Percentiles rank a stretch among this genome's conserved stretches.
These are phyloP conservation scores for Apophysomyces trapeziformis DNA, from an alignment of 371 early-diverging fungal genomes.

Conservation along the genomic window DNA sequence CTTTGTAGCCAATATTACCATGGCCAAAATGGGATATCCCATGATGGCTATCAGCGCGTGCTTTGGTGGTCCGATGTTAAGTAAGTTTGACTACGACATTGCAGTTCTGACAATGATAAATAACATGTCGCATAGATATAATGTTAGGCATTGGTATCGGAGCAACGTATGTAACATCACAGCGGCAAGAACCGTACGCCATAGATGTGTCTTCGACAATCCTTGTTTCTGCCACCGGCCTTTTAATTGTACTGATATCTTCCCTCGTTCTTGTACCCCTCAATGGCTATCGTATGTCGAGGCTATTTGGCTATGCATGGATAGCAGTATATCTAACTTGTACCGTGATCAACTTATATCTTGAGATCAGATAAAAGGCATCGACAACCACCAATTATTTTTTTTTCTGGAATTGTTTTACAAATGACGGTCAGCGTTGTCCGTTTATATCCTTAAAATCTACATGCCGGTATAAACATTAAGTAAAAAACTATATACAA, in stretches of 20 bases:
- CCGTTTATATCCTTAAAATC: too few species aligned
- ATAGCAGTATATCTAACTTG: slow-evolving; percentile 56
- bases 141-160: slow-evolving; percentile 78
- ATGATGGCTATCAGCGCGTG: slow-evolving; percentile 87
- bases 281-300: slow-evolving; percentile 55
- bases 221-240: slow-evolving; percentile 54
- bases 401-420: background rate
- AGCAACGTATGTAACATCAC: slow-evolving; percentile 59
- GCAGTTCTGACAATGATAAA: background rate
- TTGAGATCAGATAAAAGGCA: slow-evolving; percentile 45
- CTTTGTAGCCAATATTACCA: slow-evolving; percentile 82
- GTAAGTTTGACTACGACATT: slow-evolving; percentile 40
- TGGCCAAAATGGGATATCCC: slow-evolving; percentile 83
- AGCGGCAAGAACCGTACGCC: slow-evolving; percentile 45
- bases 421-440: too few species aligned
- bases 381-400: background rate
- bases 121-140: slow-evolving; percentile 52
- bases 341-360: slow-evolving; percentile 52
- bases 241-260: slow-evolving; percentile 50
- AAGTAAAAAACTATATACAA: too few species aligned
- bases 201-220: slow-evolving; percentile 59
- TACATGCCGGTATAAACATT: too few species aligned
- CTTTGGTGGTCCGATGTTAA: slow-evolving; percentile 85
- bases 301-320: slow-evolving; percentile 56
- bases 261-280: slow-evolving; percentile 57